A percentile compares a stretch with the other conserved stretches of the same genome.
These are phyloP conservation scores for Wallacemonas sp. DNA, from an alignment of 208 protist genomes.

Conservation along the genomic window DNA sequence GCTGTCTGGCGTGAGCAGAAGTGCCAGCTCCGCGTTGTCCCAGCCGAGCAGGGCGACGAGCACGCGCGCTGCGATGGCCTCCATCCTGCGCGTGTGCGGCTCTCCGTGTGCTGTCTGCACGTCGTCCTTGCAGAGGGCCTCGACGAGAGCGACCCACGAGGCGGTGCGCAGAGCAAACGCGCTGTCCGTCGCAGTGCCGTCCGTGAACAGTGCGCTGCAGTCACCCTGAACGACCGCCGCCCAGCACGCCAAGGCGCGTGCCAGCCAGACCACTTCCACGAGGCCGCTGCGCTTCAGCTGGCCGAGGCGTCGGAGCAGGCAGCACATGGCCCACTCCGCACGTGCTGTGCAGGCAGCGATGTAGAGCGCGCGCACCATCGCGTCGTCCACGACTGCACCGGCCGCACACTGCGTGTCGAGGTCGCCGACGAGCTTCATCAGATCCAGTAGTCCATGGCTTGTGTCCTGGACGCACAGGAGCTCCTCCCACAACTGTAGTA, in stretches of 20 bases:
- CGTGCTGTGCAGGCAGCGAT: neutral
- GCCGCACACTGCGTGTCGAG: neutral
- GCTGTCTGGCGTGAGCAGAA: neutral
- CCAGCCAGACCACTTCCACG: neutral
- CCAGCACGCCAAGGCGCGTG: constrained; percentile 13
- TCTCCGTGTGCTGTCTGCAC: neutral
- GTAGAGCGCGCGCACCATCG: neutral
- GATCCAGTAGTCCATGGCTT: neutral
- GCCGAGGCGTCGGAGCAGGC: constrained; percentile 1
- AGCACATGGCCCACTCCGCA: constrained; percentile 15
- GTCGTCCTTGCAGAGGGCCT: neutral
- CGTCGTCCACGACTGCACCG: neutral
- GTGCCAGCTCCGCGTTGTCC: constrained; percentile 17
- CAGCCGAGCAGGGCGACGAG: constrained; percentile 19
- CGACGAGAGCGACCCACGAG: constrained; percentile 2
- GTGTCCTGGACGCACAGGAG: neutral
- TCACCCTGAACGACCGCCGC: neutral
- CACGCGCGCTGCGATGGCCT: neutral
- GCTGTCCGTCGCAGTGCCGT: neutral
- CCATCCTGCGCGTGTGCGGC: too few relatives aligned
- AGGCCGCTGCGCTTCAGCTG: neutral
- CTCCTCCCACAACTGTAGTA: neutral
- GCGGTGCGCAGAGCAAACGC: neutral
- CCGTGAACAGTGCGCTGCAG: neutral
- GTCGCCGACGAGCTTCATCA: neutral